Evolutionary conservation across 2,329 filamentous ascomycete species (phyloP), one percentile per base, ranked within the genome.

Genomic region (Ophiobolus disseminans): DNA sequence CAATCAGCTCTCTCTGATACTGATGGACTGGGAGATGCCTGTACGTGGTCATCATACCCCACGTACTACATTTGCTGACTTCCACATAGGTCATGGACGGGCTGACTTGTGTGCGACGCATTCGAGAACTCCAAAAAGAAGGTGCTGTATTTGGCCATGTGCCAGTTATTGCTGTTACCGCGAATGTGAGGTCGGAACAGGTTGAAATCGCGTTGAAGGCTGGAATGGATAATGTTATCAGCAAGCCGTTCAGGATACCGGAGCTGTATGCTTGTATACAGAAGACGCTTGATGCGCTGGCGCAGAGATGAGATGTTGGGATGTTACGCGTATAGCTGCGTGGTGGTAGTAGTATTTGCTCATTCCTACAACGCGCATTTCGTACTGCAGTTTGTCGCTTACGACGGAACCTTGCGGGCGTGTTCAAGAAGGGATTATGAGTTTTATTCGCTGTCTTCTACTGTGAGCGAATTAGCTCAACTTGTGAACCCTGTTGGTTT

Each of bases 221-320:
- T 0, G 69, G 69, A 4, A 71, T 72, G 66, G 69, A 70, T 26
- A 55, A 68, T 70, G 84, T 91, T 30, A 87, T 93, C 26, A 86
- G 86, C 3, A 94, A 93, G 66, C 90, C 90, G 2, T 92, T 92
- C 65, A 57, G 62, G 23, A 64, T 70, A 39, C 55, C 63, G 1
- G 66, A 69, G 40, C 48, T 70, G 3, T 53, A 44, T 28, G 40
- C 45, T 22, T 62, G 59, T 44, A 59, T 61, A 38, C 53, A 54
- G 41, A 63, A 53, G 23, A 61, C 53, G 16, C 39, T 61, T 16
- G 16, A 34, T n/a, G 16, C 13, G 16, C 13, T 34, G 16, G 11
- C 11, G 23, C 23, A 26, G 23, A 26, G 23, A n/a, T n/a, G n/a
- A n/a, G n/a, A n/a, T n/a, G n/a, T n/a, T n/a, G n/a, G n/a, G n/a